These are phyloP conservation scores for Blastocystis sp. DNA, from an alignment of 352 stramenopile species.

Conservation along the genomic window DNA sequence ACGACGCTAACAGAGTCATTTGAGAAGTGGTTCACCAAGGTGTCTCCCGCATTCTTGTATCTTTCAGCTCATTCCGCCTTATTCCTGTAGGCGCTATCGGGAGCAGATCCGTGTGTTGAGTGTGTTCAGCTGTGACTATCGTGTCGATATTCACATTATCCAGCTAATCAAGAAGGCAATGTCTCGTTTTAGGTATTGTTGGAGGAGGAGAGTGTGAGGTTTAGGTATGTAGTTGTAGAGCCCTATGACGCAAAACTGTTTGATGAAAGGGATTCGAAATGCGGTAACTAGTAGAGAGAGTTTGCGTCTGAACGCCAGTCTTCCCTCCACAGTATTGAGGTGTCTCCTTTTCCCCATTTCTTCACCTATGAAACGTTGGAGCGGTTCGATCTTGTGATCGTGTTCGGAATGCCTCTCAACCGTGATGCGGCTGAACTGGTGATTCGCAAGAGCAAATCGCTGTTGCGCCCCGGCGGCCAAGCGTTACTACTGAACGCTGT, in stretches of 20 bases:
- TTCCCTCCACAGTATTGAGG: slow-evolving; percentile 39
- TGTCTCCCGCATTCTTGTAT: slow-evolving; percentile 56
- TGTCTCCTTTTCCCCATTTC: slow-evolving; percentile 68
- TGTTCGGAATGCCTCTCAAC: slow-evolving; percentile 62
- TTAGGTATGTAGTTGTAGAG: slow-evolving; percentile 68
- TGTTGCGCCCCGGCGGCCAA: slow-evolving; percentile 56
- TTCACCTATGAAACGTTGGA: slow-evolving; percentile 64
- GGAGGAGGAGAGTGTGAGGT: background rate
- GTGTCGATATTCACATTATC: slow-evolving; percentile 40
- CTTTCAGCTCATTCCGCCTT: background rate
- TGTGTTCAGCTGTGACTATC: slow-evolving; percentile 40
- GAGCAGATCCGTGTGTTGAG: slow-evolving; percentile 68
- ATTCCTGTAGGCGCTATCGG: slow-evolving; percentile 10
- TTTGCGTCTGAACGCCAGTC: background rate
- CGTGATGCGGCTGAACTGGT: slow-evolving; percentile 22
- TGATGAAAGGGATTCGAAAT: background rate
- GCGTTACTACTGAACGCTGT: slow-evolving; percentile 36
- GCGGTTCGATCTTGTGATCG: slow-evolving; percentile 60
- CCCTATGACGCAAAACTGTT: slow-evolving; percentile 25
- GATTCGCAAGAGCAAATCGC: slow-evolving; percentile 53
- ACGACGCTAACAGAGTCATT: slow-evolving; percentile 31
- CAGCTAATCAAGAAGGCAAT: slow-evolving; percentile 32
- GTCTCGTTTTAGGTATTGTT: slow-evolving; percentile 57
- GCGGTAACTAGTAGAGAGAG: background rate
- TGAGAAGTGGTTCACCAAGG: slow-evolving; percentile 49